Evolutionary conservation across 2,329 filamentous ascomycete genomes (phyloP).

Genomic region (Trichoderma endophyticum): DNA sequence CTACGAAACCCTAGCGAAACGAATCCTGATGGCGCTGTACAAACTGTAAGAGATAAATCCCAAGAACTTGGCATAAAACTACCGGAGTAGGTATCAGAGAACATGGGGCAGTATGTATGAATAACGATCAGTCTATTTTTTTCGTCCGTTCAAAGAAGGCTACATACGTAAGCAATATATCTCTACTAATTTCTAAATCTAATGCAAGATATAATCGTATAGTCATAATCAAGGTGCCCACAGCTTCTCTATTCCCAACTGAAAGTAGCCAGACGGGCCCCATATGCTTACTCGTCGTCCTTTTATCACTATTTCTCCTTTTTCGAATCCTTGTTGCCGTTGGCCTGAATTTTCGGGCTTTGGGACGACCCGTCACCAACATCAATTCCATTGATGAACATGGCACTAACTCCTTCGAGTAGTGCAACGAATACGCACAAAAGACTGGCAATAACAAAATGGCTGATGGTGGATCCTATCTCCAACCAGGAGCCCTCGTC

Average conservation of each 20-base stretch:
- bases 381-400: slow-evolving; percentile 78
- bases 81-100: background rate
- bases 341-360: background rate
- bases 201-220: background rate
- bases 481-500: slow-evolving; percentile 97
- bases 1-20: slow-evolving; percentile 69
- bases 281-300: background rate
- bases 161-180: background rate
- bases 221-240: background rate
- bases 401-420: slow-evolving; percentile 79
- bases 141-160: background rate
- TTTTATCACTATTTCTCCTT: background rate
- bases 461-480: slow-evolving; percentile 93
- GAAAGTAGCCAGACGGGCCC: background rate
- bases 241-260: background rate
- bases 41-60: slow-evolving; percentile 53
- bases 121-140: background rate
- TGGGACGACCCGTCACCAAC: slow-evolving; percentile 38
- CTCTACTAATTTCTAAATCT: slow-evolving; percentile 1
- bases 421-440: slow-evolving; percentile 87
- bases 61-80: slow-evolving; percentile 48
- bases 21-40: slow-evolving; percentile 57
- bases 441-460: slow-evolving; percentile 89
- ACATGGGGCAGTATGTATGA: background rate
- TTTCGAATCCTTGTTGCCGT: background rate